These are phyloP conservation scores for Penicillium bialowiezense DNA, from an alignment of 495 filamentous ascomycete genomes.

Conservation along the genomic window DNA sequence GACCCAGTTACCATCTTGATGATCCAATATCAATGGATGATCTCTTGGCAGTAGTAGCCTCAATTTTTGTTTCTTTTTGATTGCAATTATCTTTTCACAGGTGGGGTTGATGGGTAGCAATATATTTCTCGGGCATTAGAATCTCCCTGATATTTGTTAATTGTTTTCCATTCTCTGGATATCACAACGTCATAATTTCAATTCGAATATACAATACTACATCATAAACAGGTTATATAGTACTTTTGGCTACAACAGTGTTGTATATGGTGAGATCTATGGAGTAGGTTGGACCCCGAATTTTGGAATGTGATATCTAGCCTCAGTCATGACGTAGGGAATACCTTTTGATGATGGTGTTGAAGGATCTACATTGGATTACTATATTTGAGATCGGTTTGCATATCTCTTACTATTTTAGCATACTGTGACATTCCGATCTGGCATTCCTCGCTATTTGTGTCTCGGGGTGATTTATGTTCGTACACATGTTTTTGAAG, in stretches of 20 bases:
- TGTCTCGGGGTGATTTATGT: too few species aligned
- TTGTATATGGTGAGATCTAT: background rate
- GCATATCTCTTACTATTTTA: background rate
- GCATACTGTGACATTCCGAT: constrained; percentile 8
- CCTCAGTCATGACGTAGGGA: constrained; percentile 19
- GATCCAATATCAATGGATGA: too few species aligned
- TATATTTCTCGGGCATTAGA: too few species aligned
- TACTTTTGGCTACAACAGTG: background rate
- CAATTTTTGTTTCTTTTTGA: too few species aligned
- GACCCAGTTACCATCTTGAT: background rate
- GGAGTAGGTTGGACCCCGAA: background rate
- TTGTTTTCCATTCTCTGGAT: too few species aligned
- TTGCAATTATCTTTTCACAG: too few species aligned
- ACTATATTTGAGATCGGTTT: background rate
- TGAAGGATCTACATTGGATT: constrained; percentile 4
- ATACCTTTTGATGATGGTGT: constrained; percentile 6
- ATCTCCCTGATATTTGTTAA: too few species aligned
- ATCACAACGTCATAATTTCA: too few species aligned
- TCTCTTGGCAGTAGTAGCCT: too few species aligned
- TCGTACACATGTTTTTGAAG: background rate
- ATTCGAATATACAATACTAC: too few species aligned
- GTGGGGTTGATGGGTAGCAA: too few species aligned
- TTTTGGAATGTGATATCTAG: background rate
- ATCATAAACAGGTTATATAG: too few species aligned
- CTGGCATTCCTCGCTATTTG: background rate